Base-by-base conservation (phyloP, 192 early-diverging fungal species). In the Dissophora globulifera region DNA sequence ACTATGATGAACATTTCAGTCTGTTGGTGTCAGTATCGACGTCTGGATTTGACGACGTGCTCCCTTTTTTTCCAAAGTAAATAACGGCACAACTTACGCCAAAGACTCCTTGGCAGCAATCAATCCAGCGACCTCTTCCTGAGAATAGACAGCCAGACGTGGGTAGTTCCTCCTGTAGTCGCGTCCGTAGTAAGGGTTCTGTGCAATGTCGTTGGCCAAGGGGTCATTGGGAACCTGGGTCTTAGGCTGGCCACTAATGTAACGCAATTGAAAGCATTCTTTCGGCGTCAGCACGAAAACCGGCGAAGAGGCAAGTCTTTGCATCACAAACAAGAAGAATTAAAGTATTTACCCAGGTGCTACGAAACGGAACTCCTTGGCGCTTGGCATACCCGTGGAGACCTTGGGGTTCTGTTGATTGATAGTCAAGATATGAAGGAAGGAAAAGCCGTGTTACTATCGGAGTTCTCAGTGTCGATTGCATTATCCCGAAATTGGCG, bases 81-180 rank as follows among this genome's bases (percentile, higher is more conserved):
- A 0, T 38, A 30, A 38, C n/a, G n/a, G 4, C 45, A 22, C 10
- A 51, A 61, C 62, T 62, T 63, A 63, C 60, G 62, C 61, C 49
- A 62, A 59, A 29, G 49, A 27, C 38, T 80, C 66, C 61, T 66
- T 72, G 30, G 65, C 85, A 43, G 82, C 80, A 43, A 93, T 70
- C 53, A 90, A 79, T 22, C 80, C 79, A 46, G 89, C 91, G 51
- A 96, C 84, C 58, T 96, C 92, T 25, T 89, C 67, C 74, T 91
- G 89, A 22, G 88, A 91, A 65, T 93, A 96, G 15, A 93, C 86
- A 43, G 90, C 90, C 7, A 92, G 85, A 56, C 91, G 91, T 51
- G 96, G 96, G 80, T 93, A 97, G 81, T 93, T 91, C 78, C 96
- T 90, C 68, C 96, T 89, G 62, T 85, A 84, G 80, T 98, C 96